phyloP scores from a whole-genome alignment of 2,329 filamentous ascomycete genomes.

The Xylaria sp. region DNA sequence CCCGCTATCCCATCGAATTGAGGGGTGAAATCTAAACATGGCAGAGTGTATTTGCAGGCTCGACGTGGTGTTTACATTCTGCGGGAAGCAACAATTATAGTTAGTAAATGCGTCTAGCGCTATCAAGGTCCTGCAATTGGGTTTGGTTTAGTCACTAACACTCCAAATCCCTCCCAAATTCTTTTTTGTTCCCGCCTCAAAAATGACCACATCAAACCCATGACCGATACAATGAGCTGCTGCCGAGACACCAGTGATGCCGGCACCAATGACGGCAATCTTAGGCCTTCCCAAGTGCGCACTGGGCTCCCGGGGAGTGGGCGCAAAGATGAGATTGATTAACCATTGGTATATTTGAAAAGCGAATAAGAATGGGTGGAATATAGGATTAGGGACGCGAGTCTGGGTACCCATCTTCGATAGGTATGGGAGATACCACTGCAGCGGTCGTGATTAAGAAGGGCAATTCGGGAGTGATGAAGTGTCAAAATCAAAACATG shows the following conservation, averaged over 20 bases:
- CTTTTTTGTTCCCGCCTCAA: slow-evolving; percentile 75
- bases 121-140: not conserved
- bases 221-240: slow-evolving; percentile 86
- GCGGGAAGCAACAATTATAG: not conserved
- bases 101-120: slow-evolving; percentile 7
- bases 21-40: slow-evolving; percentile 90
- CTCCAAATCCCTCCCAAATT: slow-evolving; percentile 84
- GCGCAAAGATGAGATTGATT: slow-evolving; percentile 73
- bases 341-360: slow-evolving; percentile 75
- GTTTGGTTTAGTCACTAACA: slow-evolving; percentile 58
- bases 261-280: slow-evolving; percentile 76
- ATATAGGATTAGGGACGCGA: slow-evolving; percentile 54
- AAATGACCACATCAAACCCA: slow-evolving; percentile 84
- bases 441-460: not conserved
- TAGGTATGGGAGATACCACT: not conserved
- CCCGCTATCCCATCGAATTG: slow-evolving; percentile 77
- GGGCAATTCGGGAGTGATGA: not conserved
- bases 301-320: slow-evolving; percentile 71
- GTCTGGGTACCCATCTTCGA: slow-evolving; percentile 38
- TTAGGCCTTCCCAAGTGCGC: slow-evolving; percentile 69
- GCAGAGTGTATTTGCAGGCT: slow-evolving; percentile 84
- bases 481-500: not conserved
- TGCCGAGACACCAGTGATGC: slow-evolving; percentile 79
- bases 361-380: slow-evolving; percentile 69
- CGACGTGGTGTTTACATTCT: slow-evolving; percentile 85